Conservation (phyloP, 2,329 filamentous ascomycete species). For the Nothomitra cinnamomea region DNA sequence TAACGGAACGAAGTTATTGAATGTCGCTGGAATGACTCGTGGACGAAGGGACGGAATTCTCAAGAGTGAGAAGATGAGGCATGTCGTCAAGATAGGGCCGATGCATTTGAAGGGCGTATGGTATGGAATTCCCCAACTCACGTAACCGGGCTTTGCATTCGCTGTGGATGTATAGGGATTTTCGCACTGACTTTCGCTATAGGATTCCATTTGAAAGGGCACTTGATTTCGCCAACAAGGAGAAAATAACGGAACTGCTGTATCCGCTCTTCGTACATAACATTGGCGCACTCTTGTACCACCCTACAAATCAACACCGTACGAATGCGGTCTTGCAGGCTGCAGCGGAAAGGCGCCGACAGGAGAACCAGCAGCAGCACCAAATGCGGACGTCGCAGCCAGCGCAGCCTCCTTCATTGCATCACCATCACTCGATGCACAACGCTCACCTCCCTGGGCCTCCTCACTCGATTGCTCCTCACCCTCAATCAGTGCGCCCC, state of each 20-base stretch:
- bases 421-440: conserved; percentile 48
- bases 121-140: conserved; percentile 26
- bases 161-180: neutral
- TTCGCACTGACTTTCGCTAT: conserved; percentile 3
- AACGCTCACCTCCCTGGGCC: conserved; percentile 46
- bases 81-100: conserved; percentile 96
- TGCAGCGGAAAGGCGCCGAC: conserved; percentile 52
- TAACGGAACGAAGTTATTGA: conserved; percentile 91
- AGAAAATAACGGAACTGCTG: conserved; percentile 90
- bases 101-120: conserved; percentile 98
- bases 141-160: neutral
- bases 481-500: conserved; percentile 44
- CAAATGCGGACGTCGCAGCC: conserved; percentile 43
- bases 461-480: conserved; percentile 43
- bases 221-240: conserved; percentile 97
- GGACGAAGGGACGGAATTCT: conserved; percentile 89
- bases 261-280: conserved; percentile 97
- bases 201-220: conserved; percentile 98
- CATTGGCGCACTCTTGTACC: conserved; percentile 83
- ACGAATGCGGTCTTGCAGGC: conserved; percentile 80
- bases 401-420: conserved; percentile 50
- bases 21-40: conserved; percentile 95
- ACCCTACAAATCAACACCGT: conserved; percentile 72
- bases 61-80: conserved; percentile 92
- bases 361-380: conserved; percentile 32